phyloP scores from a whole-genome alignment of 2,329 filamentous ascomycete genomes.

The Escovopsis sp. region DNA sequence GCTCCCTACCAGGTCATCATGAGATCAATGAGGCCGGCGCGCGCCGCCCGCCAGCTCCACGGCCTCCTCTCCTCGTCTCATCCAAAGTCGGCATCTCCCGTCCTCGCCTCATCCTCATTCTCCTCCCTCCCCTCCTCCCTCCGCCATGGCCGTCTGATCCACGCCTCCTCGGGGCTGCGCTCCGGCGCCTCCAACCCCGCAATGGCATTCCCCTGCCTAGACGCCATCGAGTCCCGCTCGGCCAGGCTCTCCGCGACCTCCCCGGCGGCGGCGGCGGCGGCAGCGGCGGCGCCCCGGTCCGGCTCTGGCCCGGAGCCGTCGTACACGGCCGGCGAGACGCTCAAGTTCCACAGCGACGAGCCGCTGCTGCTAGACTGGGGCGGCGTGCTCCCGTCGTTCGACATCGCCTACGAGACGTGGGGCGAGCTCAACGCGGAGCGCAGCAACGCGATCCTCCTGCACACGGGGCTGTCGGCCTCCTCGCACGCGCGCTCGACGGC shows the following conservation, averaged over 20 bases:
- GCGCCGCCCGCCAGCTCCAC: slow-evolving; percentile 5
- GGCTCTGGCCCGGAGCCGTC: slow-evolving; percentile 79
- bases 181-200: slow-evolving; percentile 58
- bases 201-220: slow-evolving; percentile 80
- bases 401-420: slow-evolving; percentile 91
- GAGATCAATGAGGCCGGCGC: slow-evolving; percentile 5
- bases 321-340: slow-evolving; percentile 80
- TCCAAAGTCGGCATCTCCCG: slow-evolving; percentile 23
- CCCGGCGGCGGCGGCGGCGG: neutral
- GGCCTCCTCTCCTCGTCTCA: slow-evolving; percentile 20
- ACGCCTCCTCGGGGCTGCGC: slow-evolving; percentile 8
- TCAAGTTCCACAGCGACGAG: slow-evolving; percentile 57
- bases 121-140: slow-evolving; percentile 21
- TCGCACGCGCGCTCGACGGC: slow-evolving; percentile 92
- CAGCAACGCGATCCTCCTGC: slow-evolving; percentile 80
- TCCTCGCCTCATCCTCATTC: slow-evolving; percentile 24
- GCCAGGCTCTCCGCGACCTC: slow-evolving; percentile 47
- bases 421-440: slow-evolving; percentile 63
- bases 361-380: slow-evolving; percentile 87
- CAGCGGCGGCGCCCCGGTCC: no score
- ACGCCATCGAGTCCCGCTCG: slow-evolving; percentile 66
- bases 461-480: slow-evolving; percentile 91
- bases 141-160: slow-evolving; percentile 6
- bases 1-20: no score
- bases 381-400: slow-evolving; percentile 75